These are phyloP conservation scores for Lepiota venenata DNA, from an alignment of 768 basidiomycete genomes.

Conservation along the genomic window DNA sequence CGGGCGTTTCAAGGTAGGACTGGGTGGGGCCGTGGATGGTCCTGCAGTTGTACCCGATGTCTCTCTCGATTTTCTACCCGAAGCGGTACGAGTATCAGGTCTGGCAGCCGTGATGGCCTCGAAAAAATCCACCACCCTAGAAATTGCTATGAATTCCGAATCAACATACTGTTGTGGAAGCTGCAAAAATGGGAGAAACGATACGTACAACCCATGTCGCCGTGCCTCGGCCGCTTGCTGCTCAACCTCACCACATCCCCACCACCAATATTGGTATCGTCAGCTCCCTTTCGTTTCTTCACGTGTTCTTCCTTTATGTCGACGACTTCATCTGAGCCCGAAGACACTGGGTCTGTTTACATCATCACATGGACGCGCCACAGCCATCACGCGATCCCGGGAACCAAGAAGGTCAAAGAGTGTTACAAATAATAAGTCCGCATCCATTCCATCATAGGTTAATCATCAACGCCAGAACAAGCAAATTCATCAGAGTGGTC, in stretches of 20 bases:
- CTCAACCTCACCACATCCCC: background rate
- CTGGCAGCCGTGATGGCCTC: too few relatives aligned
- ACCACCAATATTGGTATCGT: background rate
- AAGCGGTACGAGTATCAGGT: background rate
- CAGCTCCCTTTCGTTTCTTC: slow-evolving; percentile 5
- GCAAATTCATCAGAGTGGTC: background rate
- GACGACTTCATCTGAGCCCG: background rate
- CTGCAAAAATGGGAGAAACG: background rate
- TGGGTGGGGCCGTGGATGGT: background rate
- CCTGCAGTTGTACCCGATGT: background rate
- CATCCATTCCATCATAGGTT: too few relatives aligned
- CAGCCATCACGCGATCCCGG: too few relatives aligned
- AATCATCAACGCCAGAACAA: background rate
- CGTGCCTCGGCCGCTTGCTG: slow-evolving; percentile 2
- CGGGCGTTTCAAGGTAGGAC: background rate
- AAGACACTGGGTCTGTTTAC: background rate
- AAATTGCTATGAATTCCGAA: too few relatives aligned
- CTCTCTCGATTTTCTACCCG: background rate
- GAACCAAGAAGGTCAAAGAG: too few relatives aligned
- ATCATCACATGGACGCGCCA: background rate
- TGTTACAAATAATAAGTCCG: too few relatives aligned
- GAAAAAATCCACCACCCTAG: too few relatives aligned
- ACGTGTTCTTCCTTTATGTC: background rate
- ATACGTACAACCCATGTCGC: background rate
- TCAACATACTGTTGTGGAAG: too few relatives aligned